Base-by-base conservation (phyloP, 2,329 filamentous ascomycete genomes). In the Nakataea oryzae region DNA sequence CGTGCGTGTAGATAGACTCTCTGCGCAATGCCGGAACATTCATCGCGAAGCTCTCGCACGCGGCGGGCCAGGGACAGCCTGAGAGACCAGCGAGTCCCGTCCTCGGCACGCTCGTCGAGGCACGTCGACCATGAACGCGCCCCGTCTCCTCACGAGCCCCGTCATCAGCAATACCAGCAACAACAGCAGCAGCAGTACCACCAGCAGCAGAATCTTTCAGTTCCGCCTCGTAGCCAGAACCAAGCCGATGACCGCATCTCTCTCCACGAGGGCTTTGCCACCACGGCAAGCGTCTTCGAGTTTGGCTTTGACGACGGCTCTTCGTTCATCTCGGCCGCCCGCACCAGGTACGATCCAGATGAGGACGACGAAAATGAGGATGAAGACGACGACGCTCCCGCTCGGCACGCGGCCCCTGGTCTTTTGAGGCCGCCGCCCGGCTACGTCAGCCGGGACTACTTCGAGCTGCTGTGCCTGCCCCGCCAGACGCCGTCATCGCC, bases 231-330 rank as follows among this genome's bases (percentile, higher is more conserved):
- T 47, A 61, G 56, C 21, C 67, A 75, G 56, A 72, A 74, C 30
- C 72, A 74, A 32, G 70, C 70, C n/a, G 71, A 71, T 14, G 80
- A 77, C 29, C 75, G 78, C 57, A 77, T 75, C 69, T 81, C 79
- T 3, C 71, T 81, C 58, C 75, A 74, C 57, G 77, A 80, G 57
- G 77, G 81, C 62, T 81, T 81, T 63, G 77, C 79, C 26, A 70
- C 76, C 47, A 81, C 79, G 7, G 71, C 77, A 34, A 73, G 72
- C 58, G 78, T 80, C 63, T 77, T 75, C 59, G 77, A 79, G 58
- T 78, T 80, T 60, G 78, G 73, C 65, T 78, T 77, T 62, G 79
- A 81, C 66, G 79, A 81, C 64, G 74, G 71, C 26, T 78, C 76
- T 54, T 79, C 78, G 24, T 69, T 79, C 56, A 69, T 75, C 62